Conservation (phyloP, 1,284 basidiomycete species). For the Athelia psychrophila region DNA sequence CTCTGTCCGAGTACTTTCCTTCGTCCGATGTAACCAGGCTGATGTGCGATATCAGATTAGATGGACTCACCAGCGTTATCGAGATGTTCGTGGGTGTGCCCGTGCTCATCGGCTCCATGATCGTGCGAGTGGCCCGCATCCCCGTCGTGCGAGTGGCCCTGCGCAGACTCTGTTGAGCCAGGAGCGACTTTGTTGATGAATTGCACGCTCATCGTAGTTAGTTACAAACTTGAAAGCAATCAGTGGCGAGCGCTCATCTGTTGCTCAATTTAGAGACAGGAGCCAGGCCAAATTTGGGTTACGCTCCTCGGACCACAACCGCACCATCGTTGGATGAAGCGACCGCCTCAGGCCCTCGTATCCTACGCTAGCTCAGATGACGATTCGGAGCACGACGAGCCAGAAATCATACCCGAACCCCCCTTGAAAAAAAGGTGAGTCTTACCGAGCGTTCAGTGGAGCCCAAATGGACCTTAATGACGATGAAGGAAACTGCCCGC, state of each 20-base stretch:
- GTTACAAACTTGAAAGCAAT: not conserved
- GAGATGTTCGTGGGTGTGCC: constrained; percentile 89
- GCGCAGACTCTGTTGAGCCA: constrained; percentile 24
- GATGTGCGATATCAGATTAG: no score
- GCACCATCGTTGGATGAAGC: not conserved
- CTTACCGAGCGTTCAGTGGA: no score
- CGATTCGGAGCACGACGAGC: constrained; percentile 26
- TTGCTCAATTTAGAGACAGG: no score
- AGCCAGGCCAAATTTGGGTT: no score
- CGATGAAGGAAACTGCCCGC: constrained; percentile 56
- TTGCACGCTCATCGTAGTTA: constrained; percentile 52
- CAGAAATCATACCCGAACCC: constrained; percentile 5
- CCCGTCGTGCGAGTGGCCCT: constrained; percentile 39
- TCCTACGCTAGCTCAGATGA: constrained; percentile 30
- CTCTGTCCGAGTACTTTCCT: constrained; percentile 93
- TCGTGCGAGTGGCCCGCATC: constrained; percentile 17
- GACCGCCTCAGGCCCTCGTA: constrained; percentile 14
- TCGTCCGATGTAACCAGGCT: no score
- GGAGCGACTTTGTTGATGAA: constrained; percentile 68
- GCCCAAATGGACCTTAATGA: not conserved
- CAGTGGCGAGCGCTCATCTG: no score
- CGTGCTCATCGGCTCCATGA: constrained; percentile 66
- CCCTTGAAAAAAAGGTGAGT: constrained; percentile 23
- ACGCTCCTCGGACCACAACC: no score
- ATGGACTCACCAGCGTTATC: constrained; percentile 75